These are phyloP conservation scores for Boletus bicolor DNA, from an alignment of 768 basidiomycete genomes.

Conservation along the genomic window DNA sequence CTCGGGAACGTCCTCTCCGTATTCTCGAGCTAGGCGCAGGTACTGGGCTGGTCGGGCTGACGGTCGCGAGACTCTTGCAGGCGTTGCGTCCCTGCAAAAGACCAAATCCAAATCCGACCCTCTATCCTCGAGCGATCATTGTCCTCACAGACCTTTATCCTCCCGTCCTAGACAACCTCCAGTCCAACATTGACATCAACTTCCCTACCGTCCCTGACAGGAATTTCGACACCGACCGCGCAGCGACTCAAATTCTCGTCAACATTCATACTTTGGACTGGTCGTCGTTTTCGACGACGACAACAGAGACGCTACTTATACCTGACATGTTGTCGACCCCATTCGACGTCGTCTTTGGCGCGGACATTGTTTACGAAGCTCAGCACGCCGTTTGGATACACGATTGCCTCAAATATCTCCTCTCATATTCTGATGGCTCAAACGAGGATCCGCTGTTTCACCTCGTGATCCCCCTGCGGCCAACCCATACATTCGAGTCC, in stretches of 20 bases:
- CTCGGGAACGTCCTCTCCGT: slow-evolving; percentile 24
- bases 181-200: slow-evolving; percentile 41
- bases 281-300: slow-evolving; percentile 28
- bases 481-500: slow-evolving; percentile 60
- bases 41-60: slow-evolving; percentile 51
- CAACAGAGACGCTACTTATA: background rate
- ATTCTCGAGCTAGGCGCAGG: slow-evolving; percentile 58
- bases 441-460: slow-evolving; percentile 46
- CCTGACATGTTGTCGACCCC: slow-evolving; percentile 29
- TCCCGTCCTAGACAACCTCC: slow-evolving; percentile 46
- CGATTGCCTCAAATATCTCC: slow-evolving; percentile 37
- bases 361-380: slow-evolving; percentile 54
- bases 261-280: slow-evolving; percentile 38
- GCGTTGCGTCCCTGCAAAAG: background rate
- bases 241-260: slow-evolving; percentile 14
- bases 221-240: background rate
- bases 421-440: slow-evolving; percentile 26
- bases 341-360: slow-evolving; percentile 51
- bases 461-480: slow-evolving; percentile 72
- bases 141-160: slow-evolving; percentile 51
- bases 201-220: slow-evolving; percentile 11
- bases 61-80: slow-evolving; percentile 34
- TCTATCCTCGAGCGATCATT: slow-evolving; percentile 23
- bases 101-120: background rate
- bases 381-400: slow-evolving; percentile 48